Evolutionary conservation across 208 protist species (phyloP).

Genomic region (Leishmania guyanensis): DNA sequence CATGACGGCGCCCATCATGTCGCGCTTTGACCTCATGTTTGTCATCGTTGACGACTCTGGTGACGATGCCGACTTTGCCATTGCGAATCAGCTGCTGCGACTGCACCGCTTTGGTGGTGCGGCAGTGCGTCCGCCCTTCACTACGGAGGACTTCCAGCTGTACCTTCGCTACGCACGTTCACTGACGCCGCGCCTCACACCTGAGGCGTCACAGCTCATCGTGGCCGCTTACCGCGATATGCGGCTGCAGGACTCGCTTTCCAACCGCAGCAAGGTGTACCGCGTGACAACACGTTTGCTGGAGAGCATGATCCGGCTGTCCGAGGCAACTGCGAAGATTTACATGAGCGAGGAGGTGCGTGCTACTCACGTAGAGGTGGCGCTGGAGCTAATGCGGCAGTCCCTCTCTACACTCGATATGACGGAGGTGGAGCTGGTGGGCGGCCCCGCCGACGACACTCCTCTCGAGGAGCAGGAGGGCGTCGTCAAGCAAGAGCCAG

Average conservation of each 20-base stretch:
- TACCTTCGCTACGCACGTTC: conserved; percentile 94
- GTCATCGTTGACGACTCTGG: conserved; percentile 98
- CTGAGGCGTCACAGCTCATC: conserved; percentile 88
- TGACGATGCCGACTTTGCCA: conserved; percentile 95
- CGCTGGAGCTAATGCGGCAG: conserved; percentile 90
- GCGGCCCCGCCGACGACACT: conserved; percentile 27
- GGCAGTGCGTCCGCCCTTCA: conserved; percentile 74
- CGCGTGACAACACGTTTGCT: conserved; percentile 99
- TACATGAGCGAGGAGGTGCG: conserved; percentile 93
- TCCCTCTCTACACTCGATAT: conserved; percentile 90
- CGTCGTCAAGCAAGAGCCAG: conserved; percentile 39
- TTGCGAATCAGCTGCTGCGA: conserved; percentile 97
- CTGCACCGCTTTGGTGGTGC: conserved; percentile 91
- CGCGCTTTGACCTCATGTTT: conserved; percentile 99
- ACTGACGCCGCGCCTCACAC: conserved; percentile 89
- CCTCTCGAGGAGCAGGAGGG: conserved; percentile 2
- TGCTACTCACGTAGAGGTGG: conserved; percentile 77
- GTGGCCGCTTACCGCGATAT: conserved; percentile 92
- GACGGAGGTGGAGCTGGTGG: conserved; percentile 87
- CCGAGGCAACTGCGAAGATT: conserved; percentile 97
- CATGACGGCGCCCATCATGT: conserved; percentile 98
- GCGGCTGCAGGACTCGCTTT: conserved; percentile 90
- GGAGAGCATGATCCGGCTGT: conserved; percentile 99
- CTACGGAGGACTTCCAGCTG: conserved; percentile 85
- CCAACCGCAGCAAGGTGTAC: conserved; percentile 92